Conservation (phyloP, 2,329 filamentous ascomycete genomes). For the Ophiosphaerella herpotricha region DNA sequence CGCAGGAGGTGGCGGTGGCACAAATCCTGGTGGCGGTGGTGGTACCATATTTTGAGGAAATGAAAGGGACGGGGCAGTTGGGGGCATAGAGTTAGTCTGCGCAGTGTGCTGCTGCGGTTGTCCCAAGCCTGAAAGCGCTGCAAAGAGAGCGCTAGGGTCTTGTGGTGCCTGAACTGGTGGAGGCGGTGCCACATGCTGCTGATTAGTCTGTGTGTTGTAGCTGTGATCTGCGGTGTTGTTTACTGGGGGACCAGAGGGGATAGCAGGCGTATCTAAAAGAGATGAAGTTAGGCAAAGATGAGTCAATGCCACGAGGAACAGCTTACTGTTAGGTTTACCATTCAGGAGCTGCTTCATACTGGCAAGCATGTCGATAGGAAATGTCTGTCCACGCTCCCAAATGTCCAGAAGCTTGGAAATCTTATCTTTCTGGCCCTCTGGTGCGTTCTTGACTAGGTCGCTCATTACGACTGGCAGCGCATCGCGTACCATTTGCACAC, state of each 20-base stretch:
- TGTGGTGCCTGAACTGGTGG: constrained; percentile 25
- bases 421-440: constrained; percentile 95
- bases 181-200: constrained; percentile 25
- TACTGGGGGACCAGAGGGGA: constrained; percentile 36
- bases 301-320: constrained; percentile 27
- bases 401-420: constrained; percentile 95
- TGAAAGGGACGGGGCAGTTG: constrained; percentile 30
- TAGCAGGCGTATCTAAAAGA: constrained; percentile 23
- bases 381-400: constrained; percentile 95
- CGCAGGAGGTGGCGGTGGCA: constrained; percentile 33
- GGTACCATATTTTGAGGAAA: constrained; percentile 37
- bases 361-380: constrained; percentile 77
- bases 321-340: constrained; percentile 68
- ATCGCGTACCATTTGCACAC: constrained; percentile 95
- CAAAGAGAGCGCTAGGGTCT: constrained; percentile 39
- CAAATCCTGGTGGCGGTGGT: constrained; percentile 39
- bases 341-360: constrained; percentile 82
- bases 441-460: constrained; percentile 87
- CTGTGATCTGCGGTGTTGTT: constrained; percentile 25
- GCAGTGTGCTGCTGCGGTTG: constrained; percentile 30
- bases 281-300: constrained; percentile 15
- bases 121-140: constrained; percentile 38
- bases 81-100: constrained; percentile 33
- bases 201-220: constrained; percentile 31
- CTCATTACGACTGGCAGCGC: constrained; percentile 92